These are phyloP conservation scores for Amanita fuliginea DNA, from an alignment of 768 basidiomycete species.

Conservation along the genomic window DNA sequence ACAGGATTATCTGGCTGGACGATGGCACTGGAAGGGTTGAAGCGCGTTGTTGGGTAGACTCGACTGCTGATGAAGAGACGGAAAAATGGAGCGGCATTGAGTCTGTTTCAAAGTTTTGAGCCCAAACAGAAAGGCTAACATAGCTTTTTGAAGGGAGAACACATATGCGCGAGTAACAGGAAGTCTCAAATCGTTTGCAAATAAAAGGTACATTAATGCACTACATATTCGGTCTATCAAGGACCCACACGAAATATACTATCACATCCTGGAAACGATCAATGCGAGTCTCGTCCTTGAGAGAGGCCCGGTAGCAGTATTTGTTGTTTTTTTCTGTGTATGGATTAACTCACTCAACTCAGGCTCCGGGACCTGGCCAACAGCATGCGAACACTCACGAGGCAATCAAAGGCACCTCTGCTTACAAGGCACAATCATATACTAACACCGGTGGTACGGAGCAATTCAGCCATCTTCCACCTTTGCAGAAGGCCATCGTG, in stretches of 20 bases:
- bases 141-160: slow-evolving; percentile 40
- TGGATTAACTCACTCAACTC: slow-evolving; percentile 1
- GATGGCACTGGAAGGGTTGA: slow-evolving; percentile 80
- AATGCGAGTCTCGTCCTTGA: slow-evolving; percentile 55
- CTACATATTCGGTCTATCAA: slow-evolving; percentile 57
- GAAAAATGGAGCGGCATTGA: slow-evolving; percentile 37
- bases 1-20: slow-evolving; percentile 68
- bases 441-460: slow-evolving; percentile 20
- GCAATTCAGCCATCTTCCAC: slow-evolving; percentile 45
- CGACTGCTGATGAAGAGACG: slow-evolving; percentile 43
- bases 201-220: slow-evolving; percentile 75
- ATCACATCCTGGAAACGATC: slow-evolving; percentile 72
- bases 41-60: slow-evolving; percentile 76
- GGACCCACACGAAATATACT: slow-evolving; percentile 71
- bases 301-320: slow-evolving; percentile 46
- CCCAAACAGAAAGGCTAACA: background rate
- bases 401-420: slow-evolving; percentile 18
- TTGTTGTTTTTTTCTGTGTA: background rate
- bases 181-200: slow-evolving; percentile 68
- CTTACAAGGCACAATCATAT: slow-evolving; percentile 28
- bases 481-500: slow-evolving; percentile 53
- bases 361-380: slow-evolving; percentile 23
- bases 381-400: slow-evolving; percentile 10
- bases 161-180: slow-evolving; percentile 77
- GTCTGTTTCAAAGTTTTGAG: slow-evolving; percentile 15